Evolutionary conservation across 352 stramenopile genomes (phyloP).

Genomic region (Phytophthora melonis): DNA sequence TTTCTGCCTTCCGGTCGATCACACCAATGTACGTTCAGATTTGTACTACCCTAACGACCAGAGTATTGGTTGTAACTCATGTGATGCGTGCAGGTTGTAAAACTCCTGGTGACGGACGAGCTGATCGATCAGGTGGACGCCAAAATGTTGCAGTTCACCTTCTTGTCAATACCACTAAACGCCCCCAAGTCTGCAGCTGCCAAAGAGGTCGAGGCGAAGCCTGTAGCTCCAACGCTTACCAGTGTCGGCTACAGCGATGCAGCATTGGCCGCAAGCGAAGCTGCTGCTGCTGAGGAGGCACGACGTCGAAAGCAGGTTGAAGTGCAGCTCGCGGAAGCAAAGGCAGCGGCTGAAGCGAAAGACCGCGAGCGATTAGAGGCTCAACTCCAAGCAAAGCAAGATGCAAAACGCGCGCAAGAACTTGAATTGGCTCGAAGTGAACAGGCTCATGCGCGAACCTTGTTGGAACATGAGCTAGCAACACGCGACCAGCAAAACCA

Average conservation of each 20-base stretch:
- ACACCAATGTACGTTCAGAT: constrained; percentile 55
- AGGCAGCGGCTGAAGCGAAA: constrained; percentile 28
- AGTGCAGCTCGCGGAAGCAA: constrained; percentile 33
- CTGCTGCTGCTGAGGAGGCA: constrained; percentile 32
- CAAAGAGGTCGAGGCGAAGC: constrained; percentile 13
- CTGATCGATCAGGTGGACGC: constrained; percentile 50
- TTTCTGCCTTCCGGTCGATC: constrained; percentile 57
- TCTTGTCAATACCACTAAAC: constrained; percentile 37
- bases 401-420: constrained; percentile 38
- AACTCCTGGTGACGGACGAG: constrained; percentile 66
- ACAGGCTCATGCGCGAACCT: constrained; percentile 36
- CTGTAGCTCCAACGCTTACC: background rate
- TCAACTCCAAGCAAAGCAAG: constrained; percentile 36
- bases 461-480: constrained; percentile 40
- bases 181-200: background rate
- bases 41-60: background rate
- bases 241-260: constrained; percentile 20
- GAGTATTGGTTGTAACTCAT: no score
- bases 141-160: constrained; percentile 53
- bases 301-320: constrained; percentile 25
- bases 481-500: constrained; percentile 41
- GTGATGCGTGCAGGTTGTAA: constrained; percentile 41
- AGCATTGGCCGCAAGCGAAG: constrained; percentile 40
- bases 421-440: constrained; percentile 28
- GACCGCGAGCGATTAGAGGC: constrained; percentile 40